Conservation (phyloP, 331 rosid species). For the Cydonia oblonga region DNA sequence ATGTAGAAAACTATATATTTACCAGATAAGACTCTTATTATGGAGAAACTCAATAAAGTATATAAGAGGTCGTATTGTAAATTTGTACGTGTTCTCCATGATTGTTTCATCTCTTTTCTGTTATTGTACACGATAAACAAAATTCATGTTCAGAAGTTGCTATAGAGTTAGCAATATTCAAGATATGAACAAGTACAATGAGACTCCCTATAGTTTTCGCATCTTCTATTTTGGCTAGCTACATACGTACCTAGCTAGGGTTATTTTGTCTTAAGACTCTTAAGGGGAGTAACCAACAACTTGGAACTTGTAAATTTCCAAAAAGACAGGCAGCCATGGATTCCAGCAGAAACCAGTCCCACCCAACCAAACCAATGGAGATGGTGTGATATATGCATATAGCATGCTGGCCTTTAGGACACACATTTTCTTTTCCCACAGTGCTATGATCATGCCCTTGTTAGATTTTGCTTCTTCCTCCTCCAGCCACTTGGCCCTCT, state of each 20-base stretch:
- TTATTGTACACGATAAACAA: neutral
- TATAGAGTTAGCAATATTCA: neutral
- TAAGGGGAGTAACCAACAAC: neutral
- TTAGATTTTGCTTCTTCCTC: slow-evolving; percentile 24
- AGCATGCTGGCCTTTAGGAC: slow-evolving; percentile 32
- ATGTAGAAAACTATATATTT: no score
- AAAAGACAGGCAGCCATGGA: neutral
- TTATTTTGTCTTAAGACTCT: neutral
- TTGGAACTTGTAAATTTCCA: neutral
- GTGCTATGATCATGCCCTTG: slow-evolving; percentile 30
- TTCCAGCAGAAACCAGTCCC: neutral
- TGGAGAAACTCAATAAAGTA: no score
- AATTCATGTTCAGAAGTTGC: neutral
- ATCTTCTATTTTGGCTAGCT: neutral
- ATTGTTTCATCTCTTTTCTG: neutral
- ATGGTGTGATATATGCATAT: neutral
- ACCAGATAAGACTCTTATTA: no score
- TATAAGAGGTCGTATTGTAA: neutral
- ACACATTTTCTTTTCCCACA: slow-evolving; percentile 29
- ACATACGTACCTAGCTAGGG: neutral
- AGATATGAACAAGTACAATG: neutral
- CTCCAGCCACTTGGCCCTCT: slow-evolving; percentile 24
- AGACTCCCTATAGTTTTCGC: neutral
- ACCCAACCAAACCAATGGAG: neutral
- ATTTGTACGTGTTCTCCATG: neutral